These are phyloP conservation scores for Trichosporon sp. DNA, from an alignment of 1,284 basidiomycete genomes.

Conservation along the genomic window DNA sequence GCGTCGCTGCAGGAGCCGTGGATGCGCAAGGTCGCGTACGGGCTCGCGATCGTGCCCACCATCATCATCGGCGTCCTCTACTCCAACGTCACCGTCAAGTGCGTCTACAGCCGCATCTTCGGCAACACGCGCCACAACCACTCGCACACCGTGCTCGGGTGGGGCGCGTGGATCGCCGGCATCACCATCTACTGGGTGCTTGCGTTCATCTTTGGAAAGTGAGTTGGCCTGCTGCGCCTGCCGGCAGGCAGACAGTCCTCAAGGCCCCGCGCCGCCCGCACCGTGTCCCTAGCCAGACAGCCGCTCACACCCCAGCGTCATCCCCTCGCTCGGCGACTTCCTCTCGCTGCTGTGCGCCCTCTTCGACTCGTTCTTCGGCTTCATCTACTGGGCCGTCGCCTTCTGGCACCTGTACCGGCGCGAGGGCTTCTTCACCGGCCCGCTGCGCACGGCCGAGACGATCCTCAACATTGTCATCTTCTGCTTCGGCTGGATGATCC, in stretches of 20 bases:
- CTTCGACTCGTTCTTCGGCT: slow-evolving; percentile 38
- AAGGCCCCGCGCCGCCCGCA: too few relatives aligned
- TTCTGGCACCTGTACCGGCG: slow-evolving; percentile 50
- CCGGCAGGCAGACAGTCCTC: too few relatives aligned
- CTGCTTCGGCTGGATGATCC: slow-evolving; percentile 48
- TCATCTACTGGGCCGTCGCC: slow-evolving; percentile 52
- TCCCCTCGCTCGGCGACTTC: slow-evolving; percentile 53
- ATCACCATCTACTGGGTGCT: slow-evolving; percentile 58
- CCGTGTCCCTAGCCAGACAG: too few relatives aligned
- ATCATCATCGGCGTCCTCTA: slow-evolving; percentile 43
- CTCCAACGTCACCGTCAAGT: slow-evolving; percentile 39
- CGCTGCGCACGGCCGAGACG: slow-evolving; percentile 22
- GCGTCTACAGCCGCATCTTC: slow-evolving; percentile 46
- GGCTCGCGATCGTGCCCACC: slow-evolving; percentile 40
- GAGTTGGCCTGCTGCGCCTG: slow-evolving; percentile 25
- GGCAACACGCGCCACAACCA: slow-evolving; percentile 54
- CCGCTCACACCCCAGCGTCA: slow-evolving; percentile 5
- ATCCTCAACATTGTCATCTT: slow-evolving; percentile 49
- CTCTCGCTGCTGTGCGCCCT: slow-evolving; percentile 46
- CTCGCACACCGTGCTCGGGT: slow-evolving; percentile 59
- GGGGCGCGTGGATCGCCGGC: slow-evolving; percentile 59
- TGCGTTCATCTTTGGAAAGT: slow-evolving; percentile 59
- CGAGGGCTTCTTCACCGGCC: slow-evolving; percentile 26
- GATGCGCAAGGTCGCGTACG: slow-evolving; percentile 54
- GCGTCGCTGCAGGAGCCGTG: slow-evolving; percentile 45